phyloP scores from a whole-genome alignment of 2,329 filamentous ascomycete genomes.

The Coniochaeta sp. region DNA sequence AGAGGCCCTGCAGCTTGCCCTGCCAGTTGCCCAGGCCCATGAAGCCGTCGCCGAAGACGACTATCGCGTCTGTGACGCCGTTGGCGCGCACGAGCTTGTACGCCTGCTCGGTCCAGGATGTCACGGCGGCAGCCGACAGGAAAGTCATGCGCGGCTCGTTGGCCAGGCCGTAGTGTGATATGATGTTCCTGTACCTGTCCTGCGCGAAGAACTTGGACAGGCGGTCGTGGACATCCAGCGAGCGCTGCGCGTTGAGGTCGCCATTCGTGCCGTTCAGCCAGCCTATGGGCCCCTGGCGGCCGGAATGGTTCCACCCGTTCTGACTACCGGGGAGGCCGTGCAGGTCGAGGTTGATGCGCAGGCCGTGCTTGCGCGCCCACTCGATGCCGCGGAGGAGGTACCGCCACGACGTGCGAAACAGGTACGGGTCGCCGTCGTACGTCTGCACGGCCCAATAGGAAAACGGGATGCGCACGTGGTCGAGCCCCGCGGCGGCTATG shows the following conservation, averaged over 20 bases:
- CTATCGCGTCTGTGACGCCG: slow-evolving; percentile 57
- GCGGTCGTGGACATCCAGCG: slow-evolving; percentile 79
- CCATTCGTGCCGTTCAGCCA: slow-evolving; percentile 94
- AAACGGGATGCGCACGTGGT: slow-evolving; percentile 94
- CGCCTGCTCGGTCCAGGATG: slow-evolving; percentile 73
- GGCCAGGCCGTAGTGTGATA: slow-evolving; percentile 87
- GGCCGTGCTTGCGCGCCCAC: slow-evolving; percentile 84
- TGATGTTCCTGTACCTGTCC: slow-evolving; percentile 82
- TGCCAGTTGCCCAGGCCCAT: slow-evolving; percentile 89
- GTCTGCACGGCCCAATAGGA: slow-evolving; percentile 90
- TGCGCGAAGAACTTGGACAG: slow-evolving; percentile 91
- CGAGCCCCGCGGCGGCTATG: slow-evolving; percentile 80
- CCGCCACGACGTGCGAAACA: slow-evolving; percentile 81
- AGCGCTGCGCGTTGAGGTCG: slow-evolving; percentile 67
- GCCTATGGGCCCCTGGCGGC: slow-evolving; percentile 68
- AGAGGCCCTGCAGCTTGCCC: slow-evolving; percentile 64
- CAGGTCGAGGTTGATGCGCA: slow-evolving; percentile 87
- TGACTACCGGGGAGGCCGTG: slow-evolving; percentile 90
- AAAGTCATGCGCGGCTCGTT: slow-evolving; percentile 90
- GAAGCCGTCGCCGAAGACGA: slow-evolving; percentile 94
- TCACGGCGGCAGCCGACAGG: slow-evolving; percentile 58
- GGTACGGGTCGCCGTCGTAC: slow-evolving; percentile 81
- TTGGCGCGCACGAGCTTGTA: slow-evolving; percentile 68
- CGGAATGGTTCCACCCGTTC: slow-evolving; percentile 97
- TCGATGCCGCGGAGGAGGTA: slow-evolving; percentile 91